Percentiles rank a stretch among this genome's conserved stretches.
Evolutionary conservation across 2,329 filamentous ascomycete genomes (phyloP).

Genomic region (Fusarium sp.): DNA sequence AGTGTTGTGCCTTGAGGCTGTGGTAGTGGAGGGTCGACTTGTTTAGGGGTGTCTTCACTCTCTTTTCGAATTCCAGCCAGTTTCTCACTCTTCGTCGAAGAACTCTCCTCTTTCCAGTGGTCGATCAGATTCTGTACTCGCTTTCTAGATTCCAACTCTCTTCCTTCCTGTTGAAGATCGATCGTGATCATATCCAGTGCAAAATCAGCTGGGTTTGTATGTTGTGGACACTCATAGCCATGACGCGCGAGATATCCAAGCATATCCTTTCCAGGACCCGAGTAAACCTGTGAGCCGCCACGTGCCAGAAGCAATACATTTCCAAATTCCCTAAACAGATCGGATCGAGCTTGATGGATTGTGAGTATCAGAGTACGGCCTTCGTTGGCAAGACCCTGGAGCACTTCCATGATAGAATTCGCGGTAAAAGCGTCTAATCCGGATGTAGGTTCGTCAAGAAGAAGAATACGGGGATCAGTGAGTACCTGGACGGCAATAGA

Average conservation of each 20-base stretch:
- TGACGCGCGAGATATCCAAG: slow-evolving; percentile 69
- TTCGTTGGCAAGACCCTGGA: slow-evolving; percentile 76
- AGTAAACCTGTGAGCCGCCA: slow-evolving; percentile 75
- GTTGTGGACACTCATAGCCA: slow-evolving; percentile 72
- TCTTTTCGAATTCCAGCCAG: slow-evolving; percentile 47
- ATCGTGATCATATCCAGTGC: slow-evolving; percentile 81
- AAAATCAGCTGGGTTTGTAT: slow-evolving; percentile 83
- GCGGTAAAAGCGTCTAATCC: slow-evolving; percentile 83
- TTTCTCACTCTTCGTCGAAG: slow-evolving; percentile 20
- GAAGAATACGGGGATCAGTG: slow-evolving; percentile 77
- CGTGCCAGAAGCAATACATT: slow-evolving; percentile 77
- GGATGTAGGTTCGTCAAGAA: slow-evolving; percentile 81
- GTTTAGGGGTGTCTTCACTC: slow-evolving; percentile 22
- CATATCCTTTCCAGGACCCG: slow-evolving; percentile 72
- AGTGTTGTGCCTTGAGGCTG: neutral
- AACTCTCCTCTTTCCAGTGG: slow-evolving; percentile 59
- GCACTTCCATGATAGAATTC: slow-evolving; percentile 79
- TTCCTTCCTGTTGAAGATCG: slow-evolving; percentile 73
- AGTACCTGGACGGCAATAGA: slow-evolving; percentile 83
- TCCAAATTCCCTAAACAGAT: slow-evolving; percentile 77
- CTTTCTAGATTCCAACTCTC: slow-evolving; percentile 71
- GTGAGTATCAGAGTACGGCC: slow-evolving; percentile 81
- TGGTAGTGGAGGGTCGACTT: neutral
- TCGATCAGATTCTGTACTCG: slow-evolving; percentile 71
- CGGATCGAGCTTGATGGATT: slow-evolving; percentile 80